Evolutionary conservation across 331 rosid genomes (phyloP), one percentile per base, ranked within the genome.

Genomic region (Cydonia oblonga): DNA sequence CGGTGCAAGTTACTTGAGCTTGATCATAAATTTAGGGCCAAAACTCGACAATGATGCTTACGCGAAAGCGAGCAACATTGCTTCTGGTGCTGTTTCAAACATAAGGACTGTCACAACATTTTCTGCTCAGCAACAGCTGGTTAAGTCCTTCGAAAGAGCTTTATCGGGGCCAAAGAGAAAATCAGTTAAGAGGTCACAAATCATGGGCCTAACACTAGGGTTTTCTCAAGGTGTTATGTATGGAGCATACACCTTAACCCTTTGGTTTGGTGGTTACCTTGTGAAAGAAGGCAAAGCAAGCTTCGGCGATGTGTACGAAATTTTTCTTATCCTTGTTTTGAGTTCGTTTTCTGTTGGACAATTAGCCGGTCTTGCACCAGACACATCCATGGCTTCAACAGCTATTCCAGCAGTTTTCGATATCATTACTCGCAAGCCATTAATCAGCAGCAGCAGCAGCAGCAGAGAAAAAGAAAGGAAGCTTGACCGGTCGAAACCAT

Each of bases 311-410:
- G 95, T 93, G 24, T 83, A 75, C 32, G 84, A 87, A 85, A 86
- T 89, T 68, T 93, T 89, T 75, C 97, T 93, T 77, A 93, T 90
- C 81, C 92, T 90, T 80, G 98, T 90, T 79, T 71, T 93, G 87
- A 87, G 96, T 85, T 89, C 98, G 30, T 93, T 90, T 85, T 86
- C 97, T 29, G 92, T 90, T 24, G 97, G 97, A 62, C 97, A 93
- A 80, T 82, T 87, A 51, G 97, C 95, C 42, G 98, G 96, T 51
- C 86, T 93, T 52, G 95, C 97, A 72, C 96, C 96, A 8, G 97
- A 93, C 78, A 90, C 92, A 71, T 90, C 96, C 19, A 79, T 71
- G 88, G 97, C 97, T 1, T 60, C 88, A 6, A 63, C 83, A 5
- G 85, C 90, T 29, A 86, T 93, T 70, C 97, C 95, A 46, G 82